A percentile compares a stretch with the other conserved stretches of the same genome.
phyloP scores from a whole-genome alignment of 805 yeast species.

The Millerago galiae region DNA sequence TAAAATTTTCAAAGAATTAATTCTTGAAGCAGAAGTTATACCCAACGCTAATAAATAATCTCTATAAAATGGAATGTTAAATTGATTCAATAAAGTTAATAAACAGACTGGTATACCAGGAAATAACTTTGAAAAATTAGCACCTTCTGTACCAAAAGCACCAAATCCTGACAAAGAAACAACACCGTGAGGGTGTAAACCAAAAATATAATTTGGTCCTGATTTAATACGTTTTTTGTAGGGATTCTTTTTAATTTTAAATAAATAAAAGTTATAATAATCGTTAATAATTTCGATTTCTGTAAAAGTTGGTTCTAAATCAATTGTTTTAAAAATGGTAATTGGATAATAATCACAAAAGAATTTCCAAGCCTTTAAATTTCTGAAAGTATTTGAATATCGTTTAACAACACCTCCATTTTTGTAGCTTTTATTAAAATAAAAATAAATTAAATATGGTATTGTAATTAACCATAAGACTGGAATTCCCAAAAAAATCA shows the following conservation, averaged over 20 bases:
- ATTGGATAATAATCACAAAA: conserved; percentile 82
- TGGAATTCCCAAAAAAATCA: conserved; percentile 53
- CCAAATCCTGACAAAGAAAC: conserved; percentile 90
- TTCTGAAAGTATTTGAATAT: conserved; percentile 50
- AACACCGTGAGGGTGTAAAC: conserved; percentile 96
- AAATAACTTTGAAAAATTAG: conserved; percentile 56
- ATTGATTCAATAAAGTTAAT: conserved; percentile 78
- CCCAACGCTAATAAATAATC: conserved; percentile 82
- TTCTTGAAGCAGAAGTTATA: conserved; percentile 73
- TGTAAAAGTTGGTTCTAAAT: conserved; percentile 68
- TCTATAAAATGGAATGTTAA: conserved; percentile 75
- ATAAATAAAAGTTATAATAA: conserved; percentile 10
- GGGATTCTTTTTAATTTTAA: conserved; percentile 20
- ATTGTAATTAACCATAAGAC: conserved; percentile 61
- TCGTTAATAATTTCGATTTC: conserved; percentile 23
- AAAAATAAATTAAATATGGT: conserved; percentile 57
- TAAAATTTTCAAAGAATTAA: conserved; percentile 61
- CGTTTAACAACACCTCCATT: conserved; percentile 65
- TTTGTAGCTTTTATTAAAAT: conserved; percentile 59
- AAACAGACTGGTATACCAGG: conserved; percentile 82
- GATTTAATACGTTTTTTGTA: conserved; percentile 30
- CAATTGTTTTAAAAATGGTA: conserved; percentile 55
- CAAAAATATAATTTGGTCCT: conserved; percentile 80
- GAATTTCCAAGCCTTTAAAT: conserved; percentile 55
- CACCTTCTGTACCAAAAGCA: conserved; percentile 75